Evolutionary conservation across 2,329 filamentous ascomycete species (phyloP), one percentile per base, ranked within the genome.

Genomic region (Phaeomoniella chlamydospora): DNA sequence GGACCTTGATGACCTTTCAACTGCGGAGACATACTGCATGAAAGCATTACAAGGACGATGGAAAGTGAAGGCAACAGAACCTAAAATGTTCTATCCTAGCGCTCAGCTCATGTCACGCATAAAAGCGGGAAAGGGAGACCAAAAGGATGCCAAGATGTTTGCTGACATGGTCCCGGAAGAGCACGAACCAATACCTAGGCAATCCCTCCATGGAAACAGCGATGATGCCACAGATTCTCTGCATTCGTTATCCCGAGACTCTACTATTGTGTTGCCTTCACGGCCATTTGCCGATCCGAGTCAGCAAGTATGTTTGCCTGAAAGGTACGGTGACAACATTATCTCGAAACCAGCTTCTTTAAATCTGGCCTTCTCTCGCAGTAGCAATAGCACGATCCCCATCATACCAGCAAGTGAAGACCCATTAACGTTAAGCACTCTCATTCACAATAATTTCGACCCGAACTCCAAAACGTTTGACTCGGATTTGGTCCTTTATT

Each of bases 401-500:
- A 16, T 4, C 4, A 18, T 18, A 4, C 15, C 18, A 13, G 18
- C 18, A 18, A 18, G 18, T 6, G 32, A 34, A 16, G 32, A 34
- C 16, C 32, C 32, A 18, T 15, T 34, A 18, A 18, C 16, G 6
- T 12, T 18, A 10, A 10, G 18, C 9, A 18, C 17, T 9, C 32
- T 34, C 16, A 34, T 17, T 17, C 14, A 34, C 13, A 34, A 34
- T 13, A 18, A 18, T 10, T 34, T 34, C 32, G 16, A 34, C 13
- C 11, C 16, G 17, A 16, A 34, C 9, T 34, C 13, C 14, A 34
- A 34, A 18, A 17, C 32, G 9, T 34, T 34, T 18, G 32, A 34
- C 17, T 13, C 32, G 33, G 19, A 13, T 38, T 11, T 14, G 31
- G n/a, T 40, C 46, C 42, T 47, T 55, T 54, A 43, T 51, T 51